These are phyloP conservation scores for Colletotrichum acutatum DNA, from an alignment of 2,329 filamentous ascomycete species.

Conservation along the genomic window DNA sequence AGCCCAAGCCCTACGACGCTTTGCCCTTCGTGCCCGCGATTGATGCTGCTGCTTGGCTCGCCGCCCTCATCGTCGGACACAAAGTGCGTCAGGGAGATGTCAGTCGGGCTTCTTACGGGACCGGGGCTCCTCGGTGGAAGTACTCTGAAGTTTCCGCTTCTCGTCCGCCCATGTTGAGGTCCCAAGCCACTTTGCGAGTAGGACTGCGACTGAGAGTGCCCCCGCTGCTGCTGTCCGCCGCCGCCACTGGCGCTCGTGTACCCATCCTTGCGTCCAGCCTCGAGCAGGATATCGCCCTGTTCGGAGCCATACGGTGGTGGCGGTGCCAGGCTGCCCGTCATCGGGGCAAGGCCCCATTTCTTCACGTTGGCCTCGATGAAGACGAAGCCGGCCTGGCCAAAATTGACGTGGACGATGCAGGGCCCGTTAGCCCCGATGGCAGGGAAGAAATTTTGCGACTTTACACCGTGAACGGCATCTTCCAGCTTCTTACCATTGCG, in stretches of 20 bases:
- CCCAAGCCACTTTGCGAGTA: conserved; percentile 52
- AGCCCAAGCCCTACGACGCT: conserved; percentile 55
- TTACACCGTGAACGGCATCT: conserved; percentile 91
- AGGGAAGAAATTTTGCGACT: conserved; percentile 96
- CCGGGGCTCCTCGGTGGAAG: conserved; percentile 85
- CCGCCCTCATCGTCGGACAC: conserved; percentile 78
- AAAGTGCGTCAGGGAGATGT: conserved; percentile 92
- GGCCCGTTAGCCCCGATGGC: conserved; percentile 97
- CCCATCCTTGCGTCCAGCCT: conserved; percentile 78
- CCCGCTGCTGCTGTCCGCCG: conserved; percentile 47
- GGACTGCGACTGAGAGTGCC: conserved; percentile 56
- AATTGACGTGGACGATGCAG: conserved; percentile 93
- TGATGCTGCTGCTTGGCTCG: conserved; percentile 66
- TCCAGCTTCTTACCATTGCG: conserved; percentile 98
- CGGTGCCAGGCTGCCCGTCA: conserved; percentile 93
- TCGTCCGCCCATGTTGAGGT: conserved; percentile 76
- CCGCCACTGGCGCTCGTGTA: conserved; percentile 55
- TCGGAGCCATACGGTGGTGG: conserved; percentile 97
- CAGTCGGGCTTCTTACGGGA: conserved; percentile 89
- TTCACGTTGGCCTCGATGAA: conserved; percentile 99
- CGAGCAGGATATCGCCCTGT: conserved; percentile 94
- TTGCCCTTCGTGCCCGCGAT: conserved; percentile 41
- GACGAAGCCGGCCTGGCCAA: conserved; percentile 97
- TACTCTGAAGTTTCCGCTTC: conserved; percentile 82
- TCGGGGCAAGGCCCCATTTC: conserved; percentile 98